These are phyloP conservation scores for Corinectria fuckeliana DNA, from an alignment of 2,329 filamentous ascomycete genomes.

Conservation along the genomic window DNA sequence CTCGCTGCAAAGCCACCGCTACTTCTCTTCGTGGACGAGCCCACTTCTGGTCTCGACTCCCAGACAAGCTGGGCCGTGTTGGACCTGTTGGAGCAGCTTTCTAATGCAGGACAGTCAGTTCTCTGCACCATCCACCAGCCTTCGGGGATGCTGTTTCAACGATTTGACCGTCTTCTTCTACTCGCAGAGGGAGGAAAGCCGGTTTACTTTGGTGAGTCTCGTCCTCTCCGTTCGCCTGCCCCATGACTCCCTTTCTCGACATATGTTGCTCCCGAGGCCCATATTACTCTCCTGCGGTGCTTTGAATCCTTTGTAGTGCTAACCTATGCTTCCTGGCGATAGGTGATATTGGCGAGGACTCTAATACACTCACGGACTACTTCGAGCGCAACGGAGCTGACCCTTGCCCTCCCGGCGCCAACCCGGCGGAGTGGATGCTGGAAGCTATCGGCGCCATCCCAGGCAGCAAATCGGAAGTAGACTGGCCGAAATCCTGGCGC, in stretches of 20 bases:
- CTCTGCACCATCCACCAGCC: too few relatives aligned
- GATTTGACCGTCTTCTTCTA: too few relatives aligned
- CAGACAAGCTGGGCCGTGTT: too few relatives aligned
- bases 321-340: constrained; percentile 40
- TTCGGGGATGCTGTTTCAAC: too few relatives aligned
- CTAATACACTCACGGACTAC: constrained; percentile 70
- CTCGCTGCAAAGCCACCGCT: too few relatives aligned
- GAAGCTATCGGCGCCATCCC: constrained; percentile 62
- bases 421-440: constrained; percentile 65
- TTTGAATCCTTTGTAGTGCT: not conserved
- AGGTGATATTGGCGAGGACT: constrained; percentile 75
- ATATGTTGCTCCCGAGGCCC: not conserved
- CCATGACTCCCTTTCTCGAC: not conserved
- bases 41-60: too few relatives aligned
- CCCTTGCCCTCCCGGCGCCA: constrained; percentile 68
- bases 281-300: not conserved
- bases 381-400: constrained; percentile 75
- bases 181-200: too few relatives aligned
- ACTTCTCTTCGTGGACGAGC: too few relatives aligned
- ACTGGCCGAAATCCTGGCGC: constrained; percentile 69
- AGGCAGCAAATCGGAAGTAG: constrained; percentile 62
- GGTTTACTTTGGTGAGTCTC: too few relatives aligned
- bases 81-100: too few relatives aligned
- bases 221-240: too few relatives aligned
- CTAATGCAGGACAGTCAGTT: too few relatives aligned